Conservation (phyloP, 306 rosid species). For the Begonia fuchsioides region DNA sequence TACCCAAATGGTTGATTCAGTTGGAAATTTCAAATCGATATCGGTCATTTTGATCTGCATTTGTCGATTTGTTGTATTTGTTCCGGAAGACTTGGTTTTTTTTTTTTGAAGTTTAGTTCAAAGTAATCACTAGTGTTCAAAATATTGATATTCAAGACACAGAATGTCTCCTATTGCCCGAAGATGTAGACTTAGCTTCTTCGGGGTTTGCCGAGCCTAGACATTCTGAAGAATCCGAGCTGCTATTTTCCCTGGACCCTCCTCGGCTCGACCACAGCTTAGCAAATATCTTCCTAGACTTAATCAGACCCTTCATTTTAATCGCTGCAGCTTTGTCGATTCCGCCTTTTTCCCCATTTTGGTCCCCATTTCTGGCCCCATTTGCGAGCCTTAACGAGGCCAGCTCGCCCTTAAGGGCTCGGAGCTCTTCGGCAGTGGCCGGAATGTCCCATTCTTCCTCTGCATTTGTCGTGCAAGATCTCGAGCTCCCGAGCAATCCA, state of each 20-base stretch:
- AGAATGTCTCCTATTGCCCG: conserved; percentile 88
- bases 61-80: no score
- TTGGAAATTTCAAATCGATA: no score
- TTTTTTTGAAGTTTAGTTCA: no score
- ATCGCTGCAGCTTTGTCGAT: conserved; percentile 62
- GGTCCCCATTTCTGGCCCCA: conserved; percentile 28
- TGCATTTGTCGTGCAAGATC: conserved; percentile 65
- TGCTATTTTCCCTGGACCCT: conserved; percentile 67
- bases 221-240: conserved; percentile 85
- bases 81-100: no score
- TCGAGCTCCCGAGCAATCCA: conserved; percentile 70
- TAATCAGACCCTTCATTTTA: conserved; percentile 74
- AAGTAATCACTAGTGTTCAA: no score
- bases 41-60: no score
- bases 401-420: conserved; percentile 72
- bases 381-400: conserved; percentile 62
- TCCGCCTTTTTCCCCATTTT: conserved; percentile 36
- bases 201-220: conserved; percentile 73
- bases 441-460: conserved; percentile 69
- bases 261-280: conserved; percentile 81
- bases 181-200: conserved; percentile 81
- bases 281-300: conserved; percentile 65
- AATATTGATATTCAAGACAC: conserved; percentile 42
- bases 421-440: conserved; percentile 71
- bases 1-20: no score